A percentile compares a stretch with the other conserved stretches of the same genome.
Evolutionary conservation across 257 asterid genomes (phyloP).

Genomic region (Anisodus tanguticus): DNA sequence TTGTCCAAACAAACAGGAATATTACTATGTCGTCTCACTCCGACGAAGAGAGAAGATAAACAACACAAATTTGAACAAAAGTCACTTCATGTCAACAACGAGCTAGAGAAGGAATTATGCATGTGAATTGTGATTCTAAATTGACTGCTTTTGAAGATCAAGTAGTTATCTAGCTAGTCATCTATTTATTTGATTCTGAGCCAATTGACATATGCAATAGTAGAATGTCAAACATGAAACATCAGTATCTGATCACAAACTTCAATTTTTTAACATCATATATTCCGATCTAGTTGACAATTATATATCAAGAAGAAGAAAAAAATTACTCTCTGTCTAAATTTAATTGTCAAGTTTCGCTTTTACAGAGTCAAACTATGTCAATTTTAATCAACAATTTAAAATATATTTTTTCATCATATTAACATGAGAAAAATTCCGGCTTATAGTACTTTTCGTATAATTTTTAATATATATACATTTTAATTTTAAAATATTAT

Average conservation of each 20-base stretch:
- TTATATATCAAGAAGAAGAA: background rate
- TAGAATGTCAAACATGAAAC: slow-evolving; percentile 9
- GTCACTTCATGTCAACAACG: background rate
- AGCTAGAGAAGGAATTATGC: background rate
- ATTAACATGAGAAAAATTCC: too few species aligned
- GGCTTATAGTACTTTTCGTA: too few species aligned
- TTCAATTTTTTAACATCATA: background rate
- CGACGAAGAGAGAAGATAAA: too few species aligned
- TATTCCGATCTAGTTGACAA: background rate
- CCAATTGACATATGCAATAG: slow-evolving; percentile 1
- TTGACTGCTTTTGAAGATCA: slow-evolving; percentile 13
- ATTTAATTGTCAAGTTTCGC: too few species aligned
- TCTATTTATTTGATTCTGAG: slow-evolving; percentile 6
- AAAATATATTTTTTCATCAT: too few species aligned
- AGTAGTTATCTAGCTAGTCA: background rate
- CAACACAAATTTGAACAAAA: background rate
- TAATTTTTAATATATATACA: too few species aligned
- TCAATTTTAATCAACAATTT: too few species aligned
- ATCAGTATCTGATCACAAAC: background rate
- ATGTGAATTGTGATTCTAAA: background rate
- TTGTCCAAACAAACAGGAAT: background rate
- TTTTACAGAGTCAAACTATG: too few species aligned
- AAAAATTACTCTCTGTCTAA: too few species aligned
- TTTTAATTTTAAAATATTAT: too few species aligned
- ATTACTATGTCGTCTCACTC: too few species aligned